These are phyloP conservation scores for Ophiostoma piceae DNA, from an alignment of 2,329 filamentous ascomycete species.

Conservation along the genomic window DNA sequence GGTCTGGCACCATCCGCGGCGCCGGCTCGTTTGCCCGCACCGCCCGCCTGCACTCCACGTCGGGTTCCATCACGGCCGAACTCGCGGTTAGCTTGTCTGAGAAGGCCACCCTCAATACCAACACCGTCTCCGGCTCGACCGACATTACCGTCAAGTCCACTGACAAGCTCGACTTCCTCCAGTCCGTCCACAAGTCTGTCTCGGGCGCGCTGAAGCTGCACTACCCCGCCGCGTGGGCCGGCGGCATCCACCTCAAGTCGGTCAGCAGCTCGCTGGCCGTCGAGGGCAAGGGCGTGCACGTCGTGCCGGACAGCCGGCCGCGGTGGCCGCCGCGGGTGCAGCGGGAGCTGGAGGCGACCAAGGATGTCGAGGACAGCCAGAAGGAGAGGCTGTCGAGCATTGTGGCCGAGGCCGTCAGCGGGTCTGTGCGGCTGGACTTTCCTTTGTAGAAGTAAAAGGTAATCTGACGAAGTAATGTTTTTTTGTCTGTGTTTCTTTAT, in stretches of 20 bases:
- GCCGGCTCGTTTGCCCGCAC: slow-evolving; percentile 39
- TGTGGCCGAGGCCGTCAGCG: slow-evolving; percentile 18
- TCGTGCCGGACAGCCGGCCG: slow-evolving; percentile 33
- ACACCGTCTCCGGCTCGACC: slow-evolving; percentile 42
- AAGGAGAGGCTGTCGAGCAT: slow-evolving; percentile 7
- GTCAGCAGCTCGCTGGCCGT: slow-evolving; percentile 38
- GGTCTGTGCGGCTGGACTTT: slow-evolving; percentile 21
- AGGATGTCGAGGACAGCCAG: slow-evolving; percentile 18
- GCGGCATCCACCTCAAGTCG: slow-evolving; percentile 38
- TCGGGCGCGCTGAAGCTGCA: slow-evolving; percentile 41
- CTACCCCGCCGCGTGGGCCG: slow-evolving; percentile 49
- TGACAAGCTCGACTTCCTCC: slow-evolving; percentile 39
- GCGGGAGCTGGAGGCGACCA: slow-evolving; percentile 19
- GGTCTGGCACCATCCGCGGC: slow-evolving; percentile 42
- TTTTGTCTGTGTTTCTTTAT: background rate
- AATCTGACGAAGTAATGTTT: background rate
- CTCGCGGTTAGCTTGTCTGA: background rate
- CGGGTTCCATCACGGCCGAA: slow-evolving; percentile 33
- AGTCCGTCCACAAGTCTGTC: slow-evolving; percentile 41
- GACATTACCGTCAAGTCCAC: slow-evolving; percentile 29
- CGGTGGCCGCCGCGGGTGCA: slow-evolving; percentile 19
- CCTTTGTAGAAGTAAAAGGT: slow-evolving; percentile 6
- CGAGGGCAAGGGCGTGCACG: slow-evolving; percentile 41
- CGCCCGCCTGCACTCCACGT: slow-evolving; percentile 37
- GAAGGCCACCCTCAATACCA: slow-evolving; percentile 36